Percentiles rank a stretch among this genome's conserved stretches.
These are phyloP conservation scores for Helicocarpus griseus DNA, from an alignment of 2,329 filamentous ascomycete genomes.

Conservation along the genomic window DNA sequence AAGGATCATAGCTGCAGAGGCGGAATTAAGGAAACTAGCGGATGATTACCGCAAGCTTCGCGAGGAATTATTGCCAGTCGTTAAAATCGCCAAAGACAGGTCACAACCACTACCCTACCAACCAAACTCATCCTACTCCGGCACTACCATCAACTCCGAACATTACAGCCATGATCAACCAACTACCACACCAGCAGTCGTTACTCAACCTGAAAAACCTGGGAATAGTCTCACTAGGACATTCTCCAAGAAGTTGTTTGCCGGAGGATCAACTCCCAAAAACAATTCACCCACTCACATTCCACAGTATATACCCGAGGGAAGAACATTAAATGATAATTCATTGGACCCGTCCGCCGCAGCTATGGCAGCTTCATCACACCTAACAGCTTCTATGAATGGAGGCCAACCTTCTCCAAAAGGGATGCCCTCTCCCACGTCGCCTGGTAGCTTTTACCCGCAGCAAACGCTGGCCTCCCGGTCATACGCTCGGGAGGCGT, in stretches of 20 bases:
- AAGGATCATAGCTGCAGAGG: constrained; percentile 72
- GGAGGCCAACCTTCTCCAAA: constrained; percentile 45
- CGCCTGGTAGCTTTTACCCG: constrained; percentile 29
- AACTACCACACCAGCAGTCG: constrained; percentile 26
- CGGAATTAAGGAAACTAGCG: constrained; percentile 70
- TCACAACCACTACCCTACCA: constrained; percentile 70
- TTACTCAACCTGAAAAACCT: constrained; percentile 29
- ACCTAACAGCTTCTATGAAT: constrained; percentile 51
- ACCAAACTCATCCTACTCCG: constrained; percentile 20
- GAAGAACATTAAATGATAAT: constrained; percentile 45
- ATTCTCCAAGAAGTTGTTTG: constrained; percentile 63
- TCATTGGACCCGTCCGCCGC: constrained; percentile 58
- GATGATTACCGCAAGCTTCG: constrained; percentile 83
- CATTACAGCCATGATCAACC: constrained; percentile 28
- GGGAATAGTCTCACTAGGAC: constrained; percentile 56
- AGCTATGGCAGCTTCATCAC: constrained; percentile 59
- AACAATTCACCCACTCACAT: constrained; percentile 64
- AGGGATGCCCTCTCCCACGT: constrained; percentile 38
- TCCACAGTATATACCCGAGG: constrained; percentile 56
- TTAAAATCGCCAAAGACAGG: constrained; percentile 84
- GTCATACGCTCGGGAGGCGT: constrained; percentile 30
- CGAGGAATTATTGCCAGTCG: constrained; percentile 82
- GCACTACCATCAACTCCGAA: constrained; percentile 20
- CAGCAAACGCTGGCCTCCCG: constrained; percentile 36
- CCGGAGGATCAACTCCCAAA: constrained; percentile 63